These are phyloP conservation scores for Coccomyxa sp. DNA, from an alignment of 139 green algal species.

Conservation along the genomic window DNA sequence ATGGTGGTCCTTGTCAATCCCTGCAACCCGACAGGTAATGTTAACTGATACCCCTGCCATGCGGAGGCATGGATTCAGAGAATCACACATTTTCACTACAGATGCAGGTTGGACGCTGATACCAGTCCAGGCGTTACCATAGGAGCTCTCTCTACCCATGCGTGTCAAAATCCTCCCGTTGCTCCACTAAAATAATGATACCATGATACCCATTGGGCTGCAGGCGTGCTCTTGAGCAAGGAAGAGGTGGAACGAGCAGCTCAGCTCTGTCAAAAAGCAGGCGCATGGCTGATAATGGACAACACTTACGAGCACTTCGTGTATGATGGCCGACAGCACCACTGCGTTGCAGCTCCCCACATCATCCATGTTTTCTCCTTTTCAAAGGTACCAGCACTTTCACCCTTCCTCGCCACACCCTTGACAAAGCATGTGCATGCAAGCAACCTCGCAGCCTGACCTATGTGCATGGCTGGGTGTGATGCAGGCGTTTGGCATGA, in stretches of 20 bases:
- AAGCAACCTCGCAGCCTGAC: background rate
- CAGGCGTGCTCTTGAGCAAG: conserved; percentile 66
- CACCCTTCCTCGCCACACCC: no score
- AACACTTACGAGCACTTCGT: conserved; percentile 94
- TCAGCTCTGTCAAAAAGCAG: conserved; percentile 45
- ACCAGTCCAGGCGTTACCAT: no score
- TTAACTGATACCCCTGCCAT: conserved; percentile 5
- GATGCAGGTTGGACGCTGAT: no score
- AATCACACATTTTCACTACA: no score
- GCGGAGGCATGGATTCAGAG: no score
- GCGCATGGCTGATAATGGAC: conserved; percentile 88
- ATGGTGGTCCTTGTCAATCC: conserved; percentile 86
- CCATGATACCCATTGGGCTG: background rate
- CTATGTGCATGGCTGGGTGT: background rate
- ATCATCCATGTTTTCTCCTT: conserved; percentile 87
- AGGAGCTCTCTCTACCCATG: no score
- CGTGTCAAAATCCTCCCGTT: no score
- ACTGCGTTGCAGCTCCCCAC: conserved; percentile 54
- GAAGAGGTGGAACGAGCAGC: conserved; percentile 58
- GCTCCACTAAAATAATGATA: no score
- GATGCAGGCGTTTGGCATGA: background rate
- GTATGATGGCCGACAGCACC: conserved; percentile 61
- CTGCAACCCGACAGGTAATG: conserved; percentile 81
- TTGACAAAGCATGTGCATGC: background rate
- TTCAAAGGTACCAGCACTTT: conserved; percentile 53